These are phyloP conservation scores for Haberlea rhodopensis DNA, from an alignment of 257 asterid species.

Conservation along the genomic window DNA sequence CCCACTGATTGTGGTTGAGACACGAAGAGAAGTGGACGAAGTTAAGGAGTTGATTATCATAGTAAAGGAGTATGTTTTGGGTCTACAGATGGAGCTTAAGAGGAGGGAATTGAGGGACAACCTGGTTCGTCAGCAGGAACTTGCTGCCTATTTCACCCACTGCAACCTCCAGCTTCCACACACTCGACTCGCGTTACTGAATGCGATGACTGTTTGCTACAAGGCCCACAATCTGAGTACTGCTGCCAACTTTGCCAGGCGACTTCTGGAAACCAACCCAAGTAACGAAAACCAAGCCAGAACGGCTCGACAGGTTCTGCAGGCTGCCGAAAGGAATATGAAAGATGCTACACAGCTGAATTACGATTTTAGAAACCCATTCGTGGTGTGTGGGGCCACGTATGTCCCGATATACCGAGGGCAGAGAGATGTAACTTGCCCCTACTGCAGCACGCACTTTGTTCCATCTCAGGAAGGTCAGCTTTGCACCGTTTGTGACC, in stretches of 20 bases:
- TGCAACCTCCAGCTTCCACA: constrained; percentile 79
- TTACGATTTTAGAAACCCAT: constrained; percentile 85
- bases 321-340: constrained; percentile 75
- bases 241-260: constrained; percentile 79
- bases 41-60: constrained; percentile 67
- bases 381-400: constrained; percentile 82
- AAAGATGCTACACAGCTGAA: constrained; percentile 60
- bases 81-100: constrained; percentile 75
- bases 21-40: constrained; percentile 82
- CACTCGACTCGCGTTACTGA: constrained; percentile 61
- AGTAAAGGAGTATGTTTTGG: constrained; percentile 71
- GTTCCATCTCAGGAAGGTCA: constrained; percentile 65
- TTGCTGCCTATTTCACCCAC: constrained; percentile 91
- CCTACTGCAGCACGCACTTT: constrained; percentile 68
- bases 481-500: constrained; percentile 70
- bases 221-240: constrained; percentile 57
- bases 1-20: constrained; percentile 73
- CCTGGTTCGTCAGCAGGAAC: constrained; percentile 80
- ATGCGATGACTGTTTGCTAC: constrained; percentile 63
- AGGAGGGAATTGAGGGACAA: constrained; percentile 67
- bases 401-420: constrained; percentile 81
- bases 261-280: constrained; percentile 78
- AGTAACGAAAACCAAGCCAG: constrained; percentile 51
- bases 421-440: constrained; percentile 74
- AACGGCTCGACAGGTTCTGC: constrained; percentile 69